A percentile compares a stretch with the other conserved stretches of the same genome.
phyloP scores from a whole-genome alignment of 148 eudicot species.

The Silene latifolia region DNA sequence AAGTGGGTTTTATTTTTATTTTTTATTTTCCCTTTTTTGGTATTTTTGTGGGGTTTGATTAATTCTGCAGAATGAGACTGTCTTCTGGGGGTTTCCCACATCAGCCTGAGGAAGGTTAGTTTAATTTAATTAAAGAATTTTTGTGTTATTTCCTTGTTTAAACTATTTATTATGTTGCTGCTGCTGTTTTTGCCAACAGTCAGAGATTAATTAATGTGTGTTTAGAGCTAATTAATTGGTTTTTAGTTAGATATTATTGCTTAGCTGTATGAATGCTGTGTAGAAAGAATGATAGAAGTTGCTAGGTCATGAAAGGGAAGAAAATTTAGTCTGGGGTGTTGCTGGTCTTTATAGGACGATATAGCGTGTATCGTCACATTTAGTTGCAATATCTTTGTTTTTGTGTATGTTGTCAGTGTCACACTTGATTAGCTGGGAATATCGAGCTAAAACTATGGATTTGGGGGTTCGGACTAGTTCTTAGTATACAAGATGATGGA shows the following conservation, averaged over 20 bases:
- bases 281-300: not conserved
- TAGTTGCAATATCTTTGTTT: not conserved
- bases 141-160: not conserved
- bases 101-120: conserved; percentile 41
- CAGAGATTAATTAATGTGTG: not conserved
- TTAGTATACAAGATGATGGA: not conserved
- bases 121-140: conserved; percentile 5
- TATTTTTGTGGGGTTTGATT: conserved; percentile 20
- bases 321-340: not conserved
- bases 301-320: not conserved
- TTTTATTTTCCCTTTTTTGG: not conserved
- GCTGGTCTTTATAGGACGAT: not conserved
- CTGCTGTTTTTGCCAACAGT: not conserved
- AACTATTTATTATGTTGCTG: not conserved
- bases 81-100: conserved; percentile 36
- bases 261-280: not conserved
- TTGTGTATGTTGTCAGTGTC: not conserved
- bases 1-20: not conserved
- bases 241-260: not conserved
- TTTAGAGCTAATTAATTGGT: not conserved
- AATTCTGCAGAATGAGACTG: conserved; percentile 34
- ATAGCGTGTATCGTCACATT: not conserved
- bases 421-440: not conserved
- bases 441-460: not conserved
- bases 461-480: not conserved